These are phyloP conservation scores for maize (Zea mays) DNA, from an alignment of 176 grass and related monocot species.

Conservation along the genomic window Zm-B73-REFERENCE-NAM-5.0 NC_050097.1:6054001-6054500, in stretches of 20 bases:
- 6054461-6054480: slow-evolving; percentile 29
- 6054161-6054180: neutral
- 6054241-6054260: neutral
- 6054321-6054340: slow-evolving; percentile 95
- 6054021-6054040: slow-evolving; percentile 11
- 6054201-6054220: neutral
- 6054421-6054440: slow-evolving; percentile 95
- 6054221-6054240: neutral
- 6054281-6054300: slow-evolving; percentile 90
- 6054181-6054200: neutral
- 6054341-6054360: slow-evolving; percentile 99
- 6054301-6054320: slow-evolving; percentile 98
- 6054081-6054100: neutral
- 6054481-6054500: slow-evolving; percentile 16
- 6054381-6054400: slow-evolving; percentile 99
- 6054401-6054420: slow-evolving; percentile 94
- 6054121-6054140: slow-evolving; percentile 18
- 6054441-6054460: slow-evolving; percentile 92
- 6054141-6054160: slow-evolving; percentile 10
- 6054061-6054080: neutral
- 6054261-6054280: slow-evolving; percentile 96
- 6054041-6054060: neutral
- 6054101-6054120: slow-evolving; percentile 6
- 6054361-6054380: slow-evolving; percentile 99
- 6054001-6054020: slow-evolving; percentile 17